Evolutionary conservation across 2,329 filamentous ascomycete genomes (phyloP).

Genomic region (Penicillium sp.): DNA sequence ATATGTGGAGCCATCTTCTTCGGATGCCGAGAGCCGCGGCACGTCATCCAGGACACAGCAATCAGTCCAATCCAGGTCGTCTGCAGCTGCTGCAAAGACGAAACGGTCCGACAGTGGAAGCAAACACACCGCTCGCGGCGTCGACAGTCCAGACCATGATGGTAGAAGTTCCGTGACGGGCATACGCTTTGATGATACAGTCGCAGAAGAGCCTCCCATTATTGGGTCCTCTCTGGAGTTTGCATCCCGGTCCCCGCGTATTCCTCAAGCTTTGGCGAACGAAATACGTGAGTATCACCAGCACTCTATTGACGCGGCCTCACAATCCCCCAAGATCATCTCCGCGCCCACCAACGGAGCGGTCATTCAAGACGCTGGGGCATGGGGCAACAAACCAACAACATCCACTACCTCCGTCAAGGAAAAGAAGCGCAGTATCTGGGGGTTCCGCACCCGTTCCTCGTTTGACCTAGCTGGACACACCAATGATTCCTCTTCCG

Average conservation of each 20-base stretch:
- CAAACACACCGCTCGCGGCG: slow-evolving; percentile 29
- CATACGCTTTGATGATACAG: slow-evolving; percentile 52
- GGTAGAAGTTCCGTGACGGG: slow-evolving; percentile 37
- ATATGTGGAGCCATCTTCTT: slow-evolving; percentile 62
- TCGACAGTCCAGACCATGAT: slow-evolving; percentile 37
- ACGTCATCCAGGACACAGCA: slow-evolving; percentile 15
- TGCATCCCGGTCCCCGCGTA: slow-evolving; percentile 29
- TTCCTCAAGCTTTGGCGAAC: slow-evolving; percentile 23
- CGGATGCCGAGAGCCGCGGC: slow-evolving; percentile 27
- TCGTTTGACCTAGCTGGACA: slow-evolving; percentile 57
- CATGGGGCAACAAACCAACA: slow-evolving; percentile 74
- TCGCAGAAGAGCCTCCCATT: slow-evolving; percentile 53
- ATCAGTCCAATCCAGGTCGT: slow-evolving; percentile 14
- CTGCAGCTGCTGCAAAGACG: slow-evolving; percentile 18
- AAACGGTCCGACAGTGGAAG: slow-evolving; percentile 20
- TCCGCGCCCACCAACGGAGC: slow-evolving; percentile 80
- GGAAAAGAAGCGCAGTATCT: slow-evolving; percentile 71
- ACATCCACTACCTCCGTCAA: slow-evolving; percentile 49
- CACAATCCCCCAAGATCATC: slow-evolving; percentile 52
- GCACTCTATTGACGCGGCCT: slow-evolving; percentile 24
- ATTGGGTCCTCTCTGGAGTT: slow-evolving; percentile 40
- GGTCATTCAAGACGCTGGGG: slow-evolving; percentile 72
- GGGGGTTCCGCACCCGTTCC: slow-evolving; percentile 60
- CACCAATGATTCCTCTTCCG: slow-evolving; percentile 33
- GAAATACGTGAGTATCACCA: slow-evolving; percentile 26